phyloP scores from a whole-genome alignment of 768 basidiomycete species.

The Panus rudis region DNA sequence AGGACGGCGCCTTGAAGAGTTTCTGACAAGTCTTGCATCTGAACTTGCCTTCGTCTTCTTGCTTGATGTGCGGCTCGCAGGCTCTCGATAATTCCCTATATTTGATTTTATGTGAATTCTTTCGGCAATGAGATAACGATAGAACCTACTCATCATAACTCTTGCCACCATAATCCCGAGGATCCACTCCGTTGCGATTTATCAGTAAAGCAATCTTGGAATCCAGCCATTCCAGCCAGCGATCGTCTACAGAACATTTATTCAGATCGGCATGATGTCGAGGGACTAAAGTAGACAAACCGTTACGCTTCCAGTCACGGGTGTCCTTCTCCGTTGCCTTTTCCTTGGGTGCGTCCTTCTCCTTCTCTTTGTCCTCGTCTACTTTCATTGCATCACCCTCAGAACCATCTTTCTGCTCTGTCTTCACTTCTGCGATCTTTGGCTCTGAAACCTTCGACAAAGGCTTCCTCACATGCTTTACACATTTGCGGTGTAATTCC shows the following conservation, averaged over 20 bases:
- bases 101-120: constrained; percentile 9
- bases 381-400: constrained; percentile 38
- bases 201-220: constrained; percentile 77
- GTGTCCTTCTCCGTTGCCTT: constrained; percentile 32
- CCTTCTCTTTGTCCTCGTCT: constrained; percentile 33
- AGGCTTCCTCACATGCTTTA: constrained; percentile 83
- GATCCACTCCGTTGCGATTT: constrained; percentile 73
- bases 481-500: constrained; percentile 91
- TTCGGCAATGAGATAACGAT: constrained; percentile 3
- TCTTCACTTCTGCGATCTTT: too few species aligned
- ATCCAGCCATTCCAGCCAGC: constrained; percentile 88
- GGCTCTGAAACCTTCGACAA: constrained; percentile 54
- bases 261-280: constrained; percentile 9
- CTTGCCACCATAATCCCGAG: constrained; percentile 85
- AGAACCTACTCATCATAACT: constrained; percentile 77
- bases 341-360: constrained; percentile 28
- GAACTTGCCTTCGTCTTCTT: constrained; percentile 96
- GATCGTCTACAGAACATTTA: constrained; percentile 51
- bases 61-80: constrained; percentile 77
- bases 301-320: constrained; percentile 58
- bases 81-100: constrained; percentile 74
- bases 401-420: constrained; percentile 48
- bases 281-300: constrained; percentile 33
- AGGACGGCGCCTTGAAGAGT: constrained; percentile 94
- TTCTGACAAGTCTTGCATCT: constrained; percentile 96